A percentile compares a stretch with the other conserved stretches of the same genome.
Conservation (phyloP, 2,329 filamentous ascomycete species). For the Talaromyces sp. region DNA sequence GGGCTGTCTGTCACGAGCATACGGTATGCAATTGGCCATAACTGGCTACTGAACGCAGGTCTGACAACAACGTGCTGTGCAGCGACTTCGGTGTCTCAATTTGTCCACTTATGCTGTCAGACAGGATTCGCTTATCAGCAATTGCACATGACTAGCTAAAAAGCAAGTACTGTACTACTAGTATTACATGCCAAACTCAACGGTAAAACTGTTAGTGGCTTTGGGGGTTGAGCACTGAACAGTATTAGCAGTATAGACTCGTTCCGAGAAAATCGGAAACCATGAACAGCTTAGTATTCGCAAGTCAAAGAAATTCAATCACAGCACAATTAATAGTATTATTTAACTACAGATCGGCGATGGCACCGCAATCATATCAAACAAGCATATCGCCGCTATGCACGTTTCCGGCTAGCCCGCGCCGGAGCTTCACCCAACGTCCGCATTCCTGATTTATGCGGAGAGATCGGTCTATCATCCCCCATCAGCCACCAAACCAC, state of each 20-base stretch:
- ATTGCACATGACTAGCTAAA: not conserved
- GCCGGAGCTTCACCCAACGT: not conserved
- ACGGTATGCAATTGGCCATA: not conserved
- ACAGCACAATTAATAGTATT: no score
- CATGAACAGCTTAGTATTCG: not conserved
- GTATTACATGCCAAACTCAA: not conserved
- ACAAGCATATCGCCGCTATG: not conserved
- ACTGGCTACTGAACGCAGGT: not conserved
- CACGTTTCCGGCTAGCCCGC: not conserved
- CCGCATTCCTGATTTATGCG: not conserved
- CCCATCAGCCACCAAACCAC: not conserved
- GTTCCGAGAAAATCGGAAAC: not conserved
- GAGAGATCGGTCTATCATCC: not conserved
- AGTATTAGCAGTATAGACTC: not conserved
- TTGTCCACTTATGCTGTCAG: not conserved
- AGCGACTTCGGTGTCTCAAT: not conserved
- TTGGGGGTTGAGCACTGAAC: not conserved
- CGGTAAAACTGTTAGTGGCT: no score
- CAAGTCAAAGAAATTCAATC: not conserved
- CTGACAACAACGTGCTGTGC: not conserved
- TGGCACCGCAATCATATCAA: not conserved
- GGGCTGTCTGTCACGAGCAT: not conserved
- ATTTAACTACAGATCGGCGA: not conserved
- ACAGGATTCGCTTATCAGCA: not conserved
- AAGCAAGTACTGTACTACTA: not conserved